Evolutionary conservation across 2,329 filamentous ascomycete genomes (phyloP).

Genomic region (Trichoderma pleuroti): DNA sequence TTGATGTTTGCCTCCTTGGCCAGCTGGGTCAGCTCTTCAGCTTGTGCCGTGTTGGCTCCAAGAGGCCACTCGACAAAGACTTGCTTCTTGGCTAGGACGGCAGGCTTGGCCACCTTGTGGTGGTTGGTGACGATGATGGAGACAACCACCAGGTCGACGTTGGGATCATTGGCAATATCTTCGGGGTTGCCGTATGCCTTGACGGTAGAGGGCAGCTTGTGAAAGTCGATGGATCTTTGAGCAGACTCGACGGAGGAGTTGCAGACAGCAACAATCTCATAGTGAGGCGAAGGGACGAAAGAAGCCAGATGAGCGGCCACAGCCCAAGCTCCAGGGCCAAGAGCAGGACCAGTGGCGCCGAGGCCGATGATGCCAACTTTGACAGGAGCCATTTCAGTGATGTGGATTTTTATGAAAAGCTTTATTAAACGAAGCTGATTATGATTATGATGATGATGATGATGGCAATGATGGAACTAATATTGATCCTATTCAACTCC

Average conservation of each 20-base stretch:
- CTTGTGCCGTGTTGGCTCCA: constrained; percentile 36
- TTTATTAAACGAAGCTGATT: not conserved
- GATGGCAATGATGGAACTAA: not conserved
- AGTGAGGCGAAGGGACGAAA: constrained; percentile 37
- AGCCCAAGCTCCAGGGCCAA: constrained; percentile 38
- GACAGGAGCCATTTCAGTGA: constrained; percentile 22
- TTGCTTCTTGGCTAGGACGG: constrained; percentile 45
- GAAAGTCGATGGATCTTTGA: constrained; percentile 39
- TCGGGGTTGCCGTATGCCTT: constrained; percentile 46
- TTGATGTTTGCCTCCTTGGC: constrained; percentile 32
- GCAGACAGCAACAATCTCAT: constrained; percentile 45
- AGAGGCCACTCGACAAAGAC: constrained; percentile 56
- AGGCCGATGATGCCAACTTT: constrained; percentile 25
- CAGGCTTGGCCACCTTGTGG: constrained; percentile 27
- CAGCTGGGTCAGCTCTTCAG: constrained; percentile 38
- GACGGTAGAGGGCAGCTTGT: constrained; percentile 37
- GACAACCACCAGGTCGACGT: constrained; percentile 52
- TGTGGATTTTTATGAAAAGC: not conserved
- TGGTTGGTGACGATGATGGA: constrained; percentile 49
- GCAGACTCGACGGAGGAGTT: constrained; percentile 45
- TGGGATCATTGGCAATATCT: constrained; percentile 42
- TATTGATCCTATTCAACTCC: not conserved
- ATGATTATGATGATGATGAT: not conserved
- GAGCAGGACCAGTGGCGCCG: not conserved
- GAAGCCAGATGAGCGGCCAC: constrained; percentile 51